A percentile compares a stretch with the other conserved stretches of the same genome.
Conservation (phyloP, 208 protist genomes). For the Trypanosoma vivax region DNA sequence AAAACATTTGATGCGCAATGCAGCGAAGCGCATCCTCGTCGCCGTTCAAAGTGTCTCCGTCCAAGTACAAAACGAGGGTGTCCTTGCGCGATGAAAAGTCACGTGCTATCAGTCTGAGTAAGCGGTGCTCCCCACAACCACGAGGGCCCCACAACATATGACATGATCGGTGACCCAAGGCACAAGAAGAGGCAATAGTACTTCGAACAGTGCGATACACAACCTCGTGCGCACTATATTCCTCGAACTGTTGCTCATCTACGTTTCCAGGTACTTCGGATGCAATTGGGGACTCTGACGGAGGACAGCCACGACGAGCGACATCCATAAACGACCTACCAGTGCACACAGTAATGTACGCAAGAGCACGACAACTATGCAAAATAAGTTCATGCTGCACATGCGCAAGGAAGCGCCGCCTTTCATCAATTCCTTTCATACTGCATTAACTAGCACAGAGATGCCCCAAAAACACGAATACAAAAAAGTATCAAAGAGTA, state of each 20-base stretch:
- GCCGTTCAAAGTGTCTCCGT: constrained; percentile 54
- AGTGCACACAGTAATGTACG: constrained; percentile 1
- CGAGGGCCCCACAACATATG: constrained; percentile 70
- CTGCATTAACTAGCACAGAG: too few relatives aligned
- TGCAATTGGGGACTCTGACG: background rate
- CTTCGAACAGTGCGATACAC: constrained; percentile 58
- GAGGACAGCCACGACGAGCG: constrained; percentile 6
- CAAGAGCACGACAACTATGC: background rate
- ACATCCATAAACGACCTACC: background rate
- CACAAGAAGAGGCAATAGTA: constrained; percentile 63
- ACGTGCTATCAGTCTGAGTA: constrained; percentile 54
- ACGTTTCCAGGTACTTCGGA: background rate
- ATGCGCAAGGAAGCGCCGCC: too few relatives aligned
- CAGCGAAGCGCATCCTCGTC: constrained; percentile 54
- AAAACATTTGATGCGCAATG: constrained; percentile 60
- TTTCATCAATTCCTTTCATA: too few relatives aligned
- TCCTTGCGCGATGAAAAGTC: constrained; percentile 37
- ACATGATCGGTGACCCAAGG: constrained; percentile 68
- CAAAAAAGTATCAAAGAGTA: too few relatives aligned
- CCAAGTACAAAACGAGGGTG: constrained; percentile 61
- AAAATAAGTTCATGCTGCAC: too few relatives aligned
- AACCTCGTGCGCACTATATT: constrained; percentile 31
- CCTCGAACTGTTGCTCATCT: constrained; percentile 7
- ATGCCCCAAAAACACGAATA: too few relatives aligned
- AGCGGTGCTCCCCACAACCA: constrained; percentile 65